Base-by-base conservation (phyloP, 1,284 basidiomycete genomes). In the Afroboletus lepidellus region DNA sequence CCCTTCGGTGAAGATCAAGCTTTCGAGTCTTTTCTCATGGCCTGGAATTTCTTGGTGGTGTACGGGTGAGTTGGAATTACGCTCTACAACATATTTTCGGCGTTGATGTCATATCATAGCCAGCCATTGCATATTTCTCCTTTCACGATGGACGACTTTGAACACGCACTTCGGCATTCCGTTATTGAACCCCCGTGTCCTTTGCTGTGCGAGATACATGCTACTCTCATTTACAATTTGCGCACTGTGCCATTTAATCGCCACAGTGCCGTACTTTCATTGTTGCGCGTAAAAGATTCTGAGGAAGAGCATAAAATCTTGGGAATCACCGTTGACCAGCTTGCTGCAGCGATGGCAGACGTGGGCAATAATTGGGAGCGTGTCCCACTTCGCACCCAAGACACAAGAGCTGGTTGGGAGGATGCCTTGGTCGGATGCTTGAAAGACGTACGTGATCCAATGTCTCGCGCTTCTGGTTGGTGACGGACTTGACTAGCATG, bases 71-170 rank as follows among this genome's bases (percentile, higher is more conserved):
- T 72, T 27, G 23, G 54, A 32, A 43, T 45, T 24, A 33, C 25
- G 41, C 15, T 37, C 43, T 13, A 36, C 48, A 16, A 41, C 42
- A 48, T 23, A 8, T 23, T 23, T 23, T 23, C n/a, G n/a, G 41
- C 16, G 32, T 32, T 53, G 54, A 56, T 45, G 44, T 13, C 30
- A 18, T 43, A 45, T 42, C 37, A 16, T 63, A 94, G 93, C 8
- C 87, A 90, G 78, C 87, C 94, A 3, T 77, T 99, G 15, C 84
- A 88, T 57, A 73, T 99, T 11, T 96, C 95, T n/a, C 76, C 87
- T 11, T 93, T 98, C 68, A 90, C 93, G 0, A 77, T 98, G 61
- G 97, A 99, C 69, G 97, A 98, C 62, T 93, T 90, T 65, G 94
- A 96, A 65, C 81, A 86, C 55, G 88, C 94, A 0, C 75, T 99